Conservation (phyloP, 805 yeast species). For the Teunomyces panamensis region DNA sequence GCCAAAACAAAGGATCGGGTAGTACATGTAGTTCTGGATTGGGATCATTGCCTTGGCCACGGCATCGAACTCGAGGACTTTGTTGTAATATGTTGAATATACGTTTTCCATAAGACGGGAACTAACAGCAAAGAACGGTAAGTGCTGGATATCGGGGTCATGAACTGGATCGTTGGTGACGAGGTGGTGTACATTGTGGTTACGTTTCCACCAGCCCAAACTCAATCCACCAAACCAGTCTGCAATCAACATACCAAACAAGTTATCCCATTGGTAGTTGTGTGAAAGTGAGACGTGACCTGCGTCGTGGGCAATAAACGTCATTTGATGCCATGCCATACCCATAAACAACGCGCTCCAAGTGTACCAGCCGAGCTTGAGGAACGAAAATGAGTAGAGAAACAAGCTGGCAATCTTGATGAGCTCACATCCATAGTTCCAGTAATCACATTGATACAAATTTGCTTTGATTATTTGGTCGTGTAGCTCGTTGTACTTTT, state of each 20-base stretch:
- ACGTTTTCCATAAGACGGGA: slow-evolving; percentile 64
- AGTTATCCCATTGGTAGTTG: slow-evolving; percentile 69
- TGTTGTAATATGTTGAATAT: slow-evolving; percentile 78
- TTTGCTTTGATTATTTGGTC: slow-evolving; percentile 52
- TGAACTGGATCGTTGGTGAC: slow-evolving; percentile 92
- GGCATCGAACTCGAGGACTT: slow-evolving; percentile 62
- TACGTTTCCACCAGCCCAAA: slow-evolving; percentile 92
- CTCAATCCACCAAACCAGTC: slow-evolving; percentile 85
- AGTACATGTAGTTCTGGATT: slow-evolving; percentile 67
- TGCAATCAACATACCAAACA: slow-evolving; percentile 71
- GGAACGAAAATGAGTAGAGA: slow-evolving; percentile 46
- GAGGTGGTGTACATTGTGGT: slow-evolving; percentile 90
- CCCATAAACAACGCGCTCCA: slow-evolving; percentile 68
- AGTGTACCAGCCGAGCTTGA: slow-evolving; percentile 43
- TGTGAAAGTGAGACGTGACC: slow-evolving; percentile 86
- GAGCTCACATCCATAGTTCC: slow-evolving; percentile 68
- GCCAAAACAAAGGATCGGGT: slow-evolving; percentile 78
- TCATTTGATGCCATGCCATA: slow-evolving; percentile 83
- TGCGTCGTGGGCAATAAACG: slow-evolving; percentile 86
- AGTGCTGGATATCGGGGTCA: slow-evolving; percentile 91
- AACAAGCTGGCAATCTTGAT: slow-evolving; percentile 58
- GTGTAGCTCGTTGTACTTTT: slow-evolving; percentile 62
- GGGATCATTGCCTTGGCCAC: slow-evolving; percentile 58
- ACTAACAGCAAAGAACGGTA: slow-evolving; percentile 88
- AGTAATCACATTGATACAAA: slow-evolving; percentile 68